These are phyloP conservation scores for Cadophora gregata DNA, from an alignment of 2,329 filamentous ascomycete species.

Conservation along the genomic window DNA sequence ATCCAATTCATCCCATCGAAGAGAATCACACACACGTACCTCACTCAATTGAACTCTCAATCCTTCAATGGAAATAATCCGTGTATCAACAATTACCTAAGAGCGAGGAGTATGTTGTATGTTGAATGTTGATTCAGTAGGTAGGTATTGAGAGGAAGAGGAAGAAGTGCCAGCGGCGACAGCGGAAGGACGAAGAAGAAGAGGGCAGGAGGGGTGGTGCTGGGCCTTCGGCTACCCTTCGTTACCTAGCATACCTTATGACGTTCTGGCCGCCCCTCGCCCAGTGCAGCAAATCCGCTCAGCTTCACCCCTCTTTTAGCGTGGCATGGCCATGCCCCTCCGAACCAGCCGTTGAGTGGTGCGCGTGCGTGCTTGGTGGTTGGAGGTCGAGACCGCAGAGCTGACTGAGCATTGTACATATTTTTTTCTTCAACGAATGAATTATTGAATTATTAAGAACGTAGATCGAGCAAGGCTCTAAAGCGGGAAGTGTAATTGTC, in stretches of 20 bases:
- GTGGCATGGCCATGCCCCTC: not conserved
- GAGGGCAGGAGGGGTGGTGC: not conserved
- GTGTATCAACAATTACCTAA: too few species aligned
- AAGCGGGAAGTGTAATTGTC: too few species aligned
- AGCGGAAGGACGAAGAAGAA: slow-evolving; percentile 14
- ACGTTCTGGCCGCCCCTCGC: slow-evolving; percentile 24
- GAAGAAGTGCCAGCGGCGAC: too few species aligned
- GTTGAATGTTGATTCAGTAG: too few species aligned
- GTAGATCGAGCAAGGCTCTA: too few species aligned
- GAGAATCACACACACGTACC: slow-evolving; percentile 21
- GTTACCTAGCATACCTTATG: slow-evolving; percentile 31
- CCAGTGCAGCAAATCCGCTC: too few species aligned
- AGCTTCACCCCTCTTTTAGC: slow-evolving; percentile 38
- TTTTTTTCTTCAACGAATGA: too few species aligned
- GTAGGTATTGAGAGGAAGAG: not conserved
- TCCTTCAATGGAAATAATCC: not conserved
- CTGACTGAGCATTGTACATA: slow-evolving; percentile 37
- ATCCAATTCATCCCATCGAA: too few species aligned
- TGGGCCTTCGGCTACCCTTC: too few species aligned
- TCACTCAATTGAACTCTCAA: slow-evolving; percentile 25
- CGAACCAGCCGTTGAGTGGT: slow-evolving; percentile 15
- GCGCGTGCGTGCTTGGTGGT: not conserved
- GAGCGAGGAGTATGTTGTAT: too few species aligned
- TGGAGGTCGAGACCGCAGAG: slow-evolving; percentile 17
- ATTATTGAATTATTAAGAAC: too few species aligned